These are phyloP conservation scores for Fragaria nilgerrensis DNA, from an alignment of 306 rosid genomes.

Conservation along the genomic window DNA sequence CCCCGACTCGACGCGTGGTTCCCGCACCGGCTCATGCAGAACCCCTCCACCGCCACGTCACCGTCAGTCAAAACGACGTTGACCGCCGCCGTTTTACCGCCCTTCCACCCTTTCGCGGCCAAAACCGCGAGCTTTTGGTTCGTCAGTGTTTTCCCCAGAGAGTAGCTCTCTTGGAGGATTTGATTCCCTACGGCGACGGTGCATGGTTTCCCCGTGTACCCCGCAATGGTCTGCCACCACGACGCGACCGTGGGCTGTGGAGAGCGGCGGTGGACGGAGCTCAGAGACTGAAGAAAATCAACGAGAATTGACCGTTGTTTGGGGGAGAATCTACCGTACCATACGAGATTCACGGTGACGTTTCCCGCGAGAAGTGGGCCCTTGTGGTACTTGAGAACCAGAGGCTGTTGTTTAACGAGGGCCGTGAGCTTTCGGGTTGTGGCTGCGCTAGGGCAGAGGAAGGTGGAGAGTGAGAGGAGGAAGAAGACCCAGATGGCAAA, in stretches of 20 bases:
- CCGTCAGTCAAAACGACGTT: constrained; percentile 25
- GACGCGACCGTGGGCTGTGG: constrained; percentile 18
- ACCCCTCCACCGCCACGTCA: constrained; percentile 30
- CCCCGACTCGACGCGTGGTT: constrained; percentile 12
- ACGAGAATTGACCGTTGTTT: constrained; percentile 28
- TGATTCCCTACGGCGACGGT: constrained; percentile 23
- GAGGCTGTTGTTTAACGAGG: constrained; percentile 19
- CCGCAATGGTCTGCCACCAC: constrained; percentile 31
- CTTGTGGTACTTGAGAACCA: constrained; percentile 28
- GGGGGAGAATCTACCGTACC: constrained; percentile 32
- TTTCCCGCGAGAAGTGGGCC: constrained; percentile 35
- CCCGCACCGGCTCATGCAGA: constrained; percentile 33
- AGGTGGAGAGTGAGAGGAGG: not conserved
- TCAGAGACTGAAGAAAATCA: constrained; percentile 29
- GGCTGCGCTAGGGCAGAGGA: constrained; percentile 15
- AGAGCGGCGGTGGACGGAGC: not conserved
- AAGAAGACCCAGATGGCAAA: constrained; percentile 8
- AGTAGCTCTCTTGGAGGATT: constrained; percentile 20
- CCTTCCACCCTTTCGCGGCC: constrained; percentile 11
- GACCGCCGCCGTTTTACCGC: not conserved
- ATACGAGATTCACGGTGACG: constrained; percentile 26
- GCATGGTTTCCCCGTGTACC: constrained; percentile 21
- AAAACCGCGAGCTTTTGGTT: not conserved
- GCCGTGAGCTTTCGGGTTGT: constrained; percentile 17
- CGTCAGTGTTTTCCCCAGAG: constrained; percentile 12